Base-by-base conservation (phyloP, 352 stramenopile genomes). In the Globisporangium radiosum region DNA sequence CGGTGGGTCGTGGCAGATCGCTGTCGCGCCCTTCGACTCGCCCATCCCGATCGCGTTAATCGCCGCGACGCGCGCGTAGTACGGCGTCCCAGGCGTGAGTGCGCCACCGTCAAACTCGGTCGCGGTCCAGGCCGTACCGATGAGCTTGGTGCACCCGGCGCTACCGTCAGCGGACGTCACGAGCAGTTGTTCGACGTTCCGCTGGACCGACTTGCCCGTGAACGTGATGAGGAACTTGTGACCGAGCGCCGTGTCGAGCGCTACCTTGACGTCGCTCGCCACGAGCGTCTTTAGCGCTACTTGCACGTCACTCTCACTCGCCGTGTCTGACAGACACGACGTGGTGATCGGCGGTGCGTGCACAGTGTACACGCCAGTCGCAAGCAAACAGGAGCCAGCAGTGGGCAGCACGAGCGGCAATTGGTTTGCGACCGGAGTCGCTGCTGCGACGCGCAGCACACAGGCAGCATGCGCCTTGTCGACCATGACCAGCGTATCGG, bases 41-140 rank as follows among this genome's bases (percentile, higher is more conserved):
- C 95, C 90, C 8, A 86, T 50, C 2, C 95, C 96, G 48, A 94
- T 73, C 2, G 61, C 70, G 64, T 98, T 98, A 2, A 96, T 56
- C 7, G 95, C 94, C 5, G 87, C 76, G 0, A 98, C 76, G 10
- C 88, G 79, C 3, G 98, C 74, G 58, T 86, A 97, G 68, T 98
- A 98, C 1, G 76, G 64, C 36, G 79, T 77, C 1, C 95, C 95
- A 33, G 89, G 68, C 36, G 62, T 62, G 6, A 99, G 54, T 3
- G 76, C 64, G 14, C 82, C 88, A 8, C 91, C 91, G 56, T 97
- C 70, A 33, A 98, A 65, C 42, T 94, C 71, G 0, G 79, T 92
- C 1, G 54, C 57, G 4, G 72, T 87, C 83, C 80, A 92, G 4
- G 82, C 73, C 4, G 77, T 85, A 3, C 80, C 80, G 13, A 65